phyloP scores from a whole-genome alignment of 2,329 filamentous ascomycete genomes.

The Pseudogymnoascus sp. region DNA sequence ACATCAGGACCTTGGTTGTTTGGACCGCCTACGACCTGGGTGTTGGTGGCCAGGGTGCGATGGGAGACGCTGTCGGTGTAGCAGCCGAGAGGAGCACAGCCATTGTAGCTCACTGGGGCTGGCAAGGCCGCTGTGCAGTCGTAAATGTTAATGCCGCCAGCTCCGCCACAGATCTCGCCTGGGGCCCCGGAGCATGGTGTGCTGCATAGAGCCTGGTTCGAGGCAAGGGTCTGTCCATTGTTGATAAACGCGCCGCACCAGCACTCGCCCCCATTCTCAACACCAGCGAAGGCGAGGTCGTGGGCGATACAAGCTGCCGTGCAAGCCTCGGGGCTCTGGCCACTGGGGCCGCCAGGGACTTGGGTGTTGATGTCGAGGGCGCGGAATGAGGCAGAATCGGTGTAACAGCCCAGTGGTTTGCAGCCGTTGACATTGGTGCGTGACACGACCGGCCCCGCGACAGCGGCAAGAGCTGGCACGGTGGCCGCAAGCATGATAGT shows the following conservation, averaged over 20 bases:
- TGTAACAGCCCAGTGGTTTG: conserved; percentile 10
- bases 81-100: conserved; percentile 7
- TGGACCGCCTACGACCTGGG: neutral
- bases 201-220: conserved; percentile 12
- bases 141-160: conserved; percentile 12
- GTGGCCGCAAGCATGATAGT: neutral
- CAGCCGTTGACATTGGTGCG: conserved; percentile 3
- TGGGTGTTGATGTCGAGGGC: conserved; percentile 17
- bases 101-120: neutral
- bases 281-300: conserved; percentile 30
- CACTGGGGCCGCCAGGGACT: neutral
- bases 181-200: conserved; percentile 13
- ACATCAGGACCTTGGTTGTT: neutral
- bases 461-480: neutral
- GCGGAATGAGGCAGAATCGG: conserved; percentile 2
- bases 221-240: conserved; percentile 8
- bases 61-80: conserved; percentile 5
- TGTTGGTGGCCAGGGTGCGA: conserved; percentile 5
- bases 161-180: conserved; percentile 15
- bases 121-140: neutral
- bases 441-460: neutral
- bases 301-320: neutral
- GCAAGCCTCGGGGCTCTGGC: neutral
- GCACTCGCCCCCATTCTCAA: conserved; percentile 36
- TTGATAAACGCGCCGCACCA: conserved; percentile 29